Conservation (phyloP, 2,329 filamentous ascomycete genomes). For the Penicillium vulpinum region DNA sequence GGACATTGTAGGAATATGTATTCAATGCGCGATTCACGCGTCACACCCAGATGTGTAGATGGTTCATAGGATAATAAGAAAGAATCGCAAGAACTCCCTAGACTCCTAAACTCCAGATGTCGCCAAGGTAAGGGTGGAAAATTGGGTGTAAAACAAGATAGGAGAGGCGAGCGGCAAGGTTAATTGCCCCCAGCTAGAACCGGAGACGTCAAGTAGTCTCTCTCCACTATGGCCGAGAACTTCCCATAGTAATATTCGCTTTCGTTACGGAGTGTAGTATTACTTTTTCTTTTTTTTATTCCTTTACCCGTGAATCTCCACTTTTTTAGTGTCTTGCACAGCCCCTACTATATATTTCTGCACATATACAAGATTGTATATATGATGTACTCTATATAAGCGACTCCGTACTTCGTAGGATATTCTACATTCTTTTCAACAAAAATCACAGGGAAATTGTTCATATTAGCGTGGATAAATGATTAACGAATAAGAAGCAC, state of each 20-base stretch:
- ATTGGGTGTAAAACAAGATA: background rate
- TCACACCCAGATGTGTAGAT: background rate
- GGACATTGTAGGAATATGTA: constrained; percentile 28
- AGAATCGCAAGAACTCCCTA: background rate
- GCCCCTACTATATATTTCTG: no score
- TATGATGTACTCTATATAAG: no score
- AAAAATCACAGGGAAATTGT: background rate
- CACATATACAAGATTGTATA: no score
- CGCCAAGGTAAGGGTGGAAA: background rate
- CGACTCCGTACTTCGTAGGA: no score
- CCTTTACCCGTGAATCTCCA: background rate
- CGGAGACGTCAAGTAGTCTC: background rate
- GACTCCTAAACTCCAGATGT: background rate
- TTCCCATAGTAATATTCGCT: background rate
- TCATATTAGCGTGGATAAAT: background rate
- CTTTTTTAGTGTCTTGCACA: no score
- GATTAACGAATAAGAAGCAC: background rate
- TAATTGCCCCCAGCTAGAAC: background rate
- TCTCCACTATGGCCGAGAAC: background rate
- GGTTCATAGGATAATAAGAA: constrained; percentile 11
- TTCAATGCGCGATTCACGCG: constrained; percentile 21
- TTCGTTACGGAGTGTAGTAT: background rate
- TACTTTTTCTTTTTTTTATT: no score
- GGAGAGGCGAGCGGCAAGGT: constrained; percentile 4
- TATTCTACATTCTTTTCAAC: background rate